Percentiles rank a stretch among this genome's conserved stretches.
phyloP scores from a whole-genome alignment of 805 yeast species.

The Kurtzmaniella fragi region DNA sequence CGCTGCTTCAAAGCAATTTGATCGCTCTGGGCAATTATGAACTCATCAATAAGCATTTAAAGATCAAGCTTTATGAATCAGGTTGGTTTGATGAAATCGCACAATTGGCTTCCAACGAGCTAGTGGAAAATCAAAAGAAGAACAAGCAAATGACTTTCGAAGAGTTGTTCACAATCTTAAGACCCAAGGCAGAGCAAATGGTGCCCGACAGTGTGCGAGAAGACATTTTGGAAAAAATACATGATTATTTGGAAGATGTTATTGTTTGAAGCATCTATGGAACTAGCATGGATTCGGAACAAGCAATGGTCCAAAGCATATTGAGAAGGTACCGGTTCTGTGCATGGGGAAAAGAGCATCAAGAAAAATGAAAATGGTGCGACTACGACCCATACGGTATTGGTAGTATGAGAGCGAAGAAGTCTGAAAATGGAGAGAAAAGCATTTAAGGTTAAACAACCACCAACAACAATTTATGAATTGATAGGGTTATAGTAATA shows the following conservation, averaged over 20 bases:
- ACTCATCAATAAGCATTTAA: constrained; percentile 58
- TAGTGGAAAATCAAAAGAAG: constrained; percentile 24
- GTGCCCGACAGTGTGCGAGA: constrained; percentile 64
- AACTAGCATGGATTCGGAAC: background rate
- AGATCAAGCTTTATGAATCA: constrained; percentile 60
- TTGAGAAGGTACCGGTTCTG: too few relatives aligned
- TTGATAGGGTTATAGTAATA: too few relatives aligned
- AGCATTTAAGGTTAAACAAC: too few relatives aligned
- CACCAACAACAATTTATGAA: too few relatives aligned
- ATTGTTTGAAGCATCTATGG: constrained; percentile 15
- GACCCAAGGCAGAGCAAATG: constrained; percentile 63
- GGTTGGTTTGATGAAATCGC: constrained; percentile 85
- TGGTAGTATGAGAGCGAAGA: too few relatives aligned
- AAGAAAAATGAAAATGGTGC: too few relatives aligned
- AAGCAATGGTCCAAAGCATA: too few relatives aligned
- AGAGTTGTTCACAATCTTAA: constrained; percentile 46
- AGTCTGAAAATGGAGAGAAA: too few relatives aligned
- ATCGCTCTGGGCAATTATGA: constrained; percentile 80
- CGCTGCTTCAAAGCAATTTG: constrained; percentile 64
- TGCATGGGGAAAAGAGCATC: too few relatives aligned
- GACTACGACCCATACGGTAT: too few relatives aligned
- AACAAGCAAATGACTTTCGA: constrained; percentile 42
- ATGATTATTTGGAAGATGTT: constrained; percentile 49
- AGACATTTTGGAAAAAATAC: constrained; percentile 54
- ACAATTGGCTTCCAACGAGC: constrained; percentile 47